Percentiles rank a stretch among this genome's conserved stretches.
phyloP scores from a whole-genome alignment of 1,284 basidiomycete genomes.

The Hypsizygus ulmarius region DNA sequence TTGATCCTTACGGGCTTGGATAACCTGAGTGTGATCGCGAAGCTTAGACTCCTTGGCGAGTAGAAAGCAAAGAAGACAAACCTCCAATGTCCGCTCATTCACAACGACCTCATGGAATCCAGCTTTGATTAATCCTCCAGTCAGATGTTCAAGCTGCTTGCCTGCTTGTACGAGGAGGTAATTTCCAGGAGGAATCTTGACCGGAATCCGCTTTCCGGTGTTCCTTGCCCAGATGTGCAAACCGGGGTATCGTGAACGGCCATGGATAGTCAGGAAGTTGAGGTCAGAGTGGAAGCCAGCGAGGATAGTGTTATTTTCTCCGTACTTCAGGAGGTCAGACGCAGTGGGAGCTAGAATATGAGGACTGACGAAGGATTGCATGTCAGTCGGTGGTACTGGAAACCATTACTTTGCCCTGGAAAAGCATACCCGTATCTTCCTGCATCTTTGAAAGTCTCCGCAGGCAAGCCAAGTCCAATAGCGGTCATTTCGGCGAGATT shows the following conservation, averaged over 20 bases:
- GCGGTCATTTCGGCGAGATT: conserved; percentile 82
- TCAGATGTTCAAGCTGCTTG: conserved; percentile 88
- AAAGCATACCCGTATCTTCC: conserved; percentile 73
- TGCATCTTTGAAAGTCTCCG: conserved; percentile 67
- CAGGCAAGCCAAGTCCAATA: conserved; percentile 72
- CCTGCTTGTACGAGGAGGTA: conserved; percentile 85
- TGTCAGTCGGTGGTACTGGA: neutral
- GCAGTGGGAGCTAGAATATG: conserved; percentile 90
- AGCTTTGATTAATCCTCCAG: conserved; percentile 85
- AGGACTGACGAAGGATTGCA: conserved; percentile 50
- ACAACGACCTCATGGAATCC: conserved; percentile 92
- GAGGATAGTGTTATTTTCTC: conserved; percentile 74
- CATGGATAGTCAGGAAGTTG: conserved; percentile 87
- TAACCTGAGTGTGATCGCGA: conserved; percentile 44
- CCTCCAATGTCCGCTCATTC: conserved; percentile 72
- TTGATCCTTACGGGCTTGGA: conserved; percentile 56
- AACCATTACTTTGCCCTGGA: neutral
- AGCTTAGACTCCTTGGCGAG: neutral
- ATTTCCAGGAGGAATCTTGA: conserved; percentile 73
- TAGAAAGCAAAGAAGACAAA: conserved; percentile 30
- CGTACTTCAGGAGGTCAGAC: conserved; percentile 80
- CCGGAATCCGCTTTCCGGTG: conserved; percentile 82
- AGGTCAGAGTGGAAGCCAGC: conserved; percentile 90
- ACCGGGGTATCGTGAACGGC: conserved; percentile 82
- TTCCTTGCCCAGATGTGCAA: conserved; percentile 91